Evolutionary conservation across 177 flowering plant genomes (phyloP), one percentile per base, ranked within the genome.

Genomic region (Vitis hybrid): DNA sequence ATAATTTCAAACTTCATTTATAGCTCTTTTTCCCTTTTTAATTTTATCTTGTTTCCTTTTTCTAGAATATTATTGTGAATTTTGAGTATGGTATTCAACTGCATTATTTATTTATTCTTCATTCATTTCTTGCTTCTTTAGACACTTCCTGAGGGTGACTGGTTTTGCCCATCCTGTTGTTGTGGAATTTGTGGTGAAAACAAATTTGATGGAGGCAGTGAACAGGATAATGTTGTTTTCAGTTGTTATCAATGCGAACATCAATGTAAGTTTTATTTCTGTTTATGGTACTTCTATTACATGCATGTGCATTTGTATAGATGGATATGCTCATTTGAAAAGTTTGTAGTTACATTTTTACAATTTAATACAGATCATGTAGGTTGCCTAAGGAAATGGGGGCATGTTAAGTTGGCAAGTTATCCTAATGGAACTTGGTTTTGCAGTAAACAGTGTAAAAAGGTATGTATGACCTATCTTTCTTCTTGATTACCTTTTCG

Each of bases 91-190:
- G 6, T 39, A 39, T 7, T 39, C 45, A 39, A 4, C 9, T 39
- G 6, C 45, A 21, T 13, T 48, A 19, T 18, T 62, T 33, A 19
- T 21, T 11, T n/a, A 2, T 68, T 49, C 13, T 33, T 57, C 58
- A 15, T 71, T 7, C 39, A 18, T 6, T 62, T 60, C 9, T 5
- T 75, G 56, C 21, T 33, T 48, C 50, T 75, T 31, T 67, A 94
- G 99, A 86, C 79, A 60, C 68, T 88, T 65, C 98, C 94, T 1
- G 88, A 85, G 58, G 99, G 96, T 64, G 87, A 86, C 52, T 95
- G 99, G 99, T 90, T 85, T 65, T 95, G 99, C 69, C 91, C 89
- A 64, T 85, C 93, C 50, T 95, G 99, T 67, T 77, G 86, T 70
- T 95, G 99, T 74, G 73, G 75, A 65, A 78, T 84, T 74, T 95